Base-by-base conservation (phyloP, 2,329 filamentous ascomycete genomes). In the Calcarisporium arbuscula region DNA sequence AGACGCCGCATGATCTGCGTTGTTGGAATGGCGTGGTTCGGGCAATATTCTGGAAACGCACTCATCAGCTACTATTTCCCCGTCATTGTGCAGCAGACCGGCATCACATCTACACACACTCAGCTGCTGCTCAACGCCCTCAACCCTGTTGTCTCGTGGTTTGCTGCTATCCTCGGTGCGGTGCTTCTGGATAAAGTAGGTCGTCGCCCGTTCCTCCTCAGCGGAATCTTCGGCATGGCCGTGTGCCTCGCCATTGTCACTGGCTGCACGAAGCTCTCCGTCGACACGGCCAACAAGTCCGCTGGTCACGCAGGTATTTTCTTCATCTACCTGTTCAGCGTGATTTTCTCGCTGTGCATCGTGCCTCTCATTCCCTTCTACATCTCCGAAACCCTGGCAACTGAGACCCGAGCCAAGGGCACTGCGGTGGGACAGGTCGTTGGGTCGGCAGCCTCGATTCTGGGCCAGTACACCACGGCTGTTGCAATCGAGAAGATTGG, bases 371-470 rank as follows among this genome's bases (percentile, higher is more conserved):
- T 58, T 36, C 54, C 54, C 2, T 52, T 75, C 11, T 74, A 73
- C 47, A 67, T 69, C 1, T 69, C 73, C 31, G 70, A 75, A 46
- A 66, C 68, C 11, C 58, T 74, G 9, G 65, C 60, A 12, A 73
- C 69, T 42, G 68, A 74, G 48, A 70, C 68, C 46, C 62, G 71
- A 34, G 71, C 68, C 33, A 74, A 74, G 56, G 70, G 70, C 11
- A 73, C 74, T 67, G 70, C 67, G 3, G 65, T 73, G 44, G 65
- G 50, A 49, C 65, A 54, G 33, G 53, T 61, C 40, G 62, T 56
- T 46, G 63, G 61, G 73, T 26, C 64, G 38, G 57, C 61, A 25
- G 65, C 27, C 15, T 28, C 28, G 12, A 30, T 36, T 22, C 11
- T 36, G 34, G 68, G 63, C 43, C 61, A 68, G 49, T 67, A 65